phyloP scores from a whole-genome alignment of 805 yeast genomes.

The Starmera dryadoides region DNA sequence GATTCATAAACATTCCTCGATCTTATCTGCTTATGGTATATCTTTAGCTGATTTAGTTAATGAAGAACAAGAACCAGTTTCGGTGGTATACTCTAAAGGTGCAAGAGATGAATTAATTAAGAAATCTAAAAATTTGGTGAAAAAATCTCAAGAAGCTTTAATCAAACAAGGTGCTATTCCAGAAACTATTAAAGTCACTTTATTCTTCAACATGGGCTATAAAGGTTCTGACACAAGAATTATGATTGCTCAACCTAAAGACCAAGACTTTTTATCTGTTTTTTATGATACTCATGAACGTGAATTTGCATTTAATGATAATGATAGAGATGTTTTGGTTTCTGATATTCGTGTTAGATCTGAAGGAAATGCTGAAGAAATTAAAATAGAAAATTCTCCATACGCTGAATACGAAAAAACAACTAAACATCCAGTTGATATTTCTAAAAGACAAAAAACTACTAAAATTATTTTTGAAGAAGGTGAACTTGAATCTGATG shows the following conservation, averaged over 20 bases:
- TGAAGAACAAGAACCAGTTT: conserved; percentile 19
- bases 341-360: conserved; percentile 28
- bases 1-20: conserved; percentile 39
- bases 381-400: conserved; percentile 15
- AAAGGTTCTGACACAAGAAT: conserved; percentile 41
- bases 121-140: background rate
- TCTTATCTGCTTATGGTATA: conserved; percentile 41
- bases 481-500: conserved; percentile 24
- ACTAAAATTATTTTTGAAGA: conserved; percentile 27
- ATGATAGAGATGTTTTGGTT: conserved; percentile 24
- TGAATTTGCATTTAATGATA: conserved; percentile 30
- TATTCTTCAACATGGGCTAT: conserved; percentile 36
- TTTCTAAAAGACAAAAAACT: conserved; percentile 21
- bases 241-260: conserved; percentile 20
- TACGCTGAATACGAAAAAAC: conserved; percentile 10
- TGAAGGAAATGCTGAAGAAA: conserved; percentile 21
- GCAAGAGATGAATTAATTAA: conserved; percentile 9
- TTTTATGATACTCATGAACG: conserved; percentile 26
- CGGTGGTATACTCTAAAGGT: conserved; percentile 18
- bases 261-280: conserved; percentile 15
- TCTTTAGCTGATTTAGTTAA: conserved; percentile 30
- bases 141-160: conserved; percentile 4
- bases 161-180: conserved; percentile 18
- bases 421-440: conserved; percentile 16
- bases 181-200: conserved; percentile 17